Conservation (phyloP, 768 basidiomycete genomes). For the Macrolepiota dolichaula region DNA sequence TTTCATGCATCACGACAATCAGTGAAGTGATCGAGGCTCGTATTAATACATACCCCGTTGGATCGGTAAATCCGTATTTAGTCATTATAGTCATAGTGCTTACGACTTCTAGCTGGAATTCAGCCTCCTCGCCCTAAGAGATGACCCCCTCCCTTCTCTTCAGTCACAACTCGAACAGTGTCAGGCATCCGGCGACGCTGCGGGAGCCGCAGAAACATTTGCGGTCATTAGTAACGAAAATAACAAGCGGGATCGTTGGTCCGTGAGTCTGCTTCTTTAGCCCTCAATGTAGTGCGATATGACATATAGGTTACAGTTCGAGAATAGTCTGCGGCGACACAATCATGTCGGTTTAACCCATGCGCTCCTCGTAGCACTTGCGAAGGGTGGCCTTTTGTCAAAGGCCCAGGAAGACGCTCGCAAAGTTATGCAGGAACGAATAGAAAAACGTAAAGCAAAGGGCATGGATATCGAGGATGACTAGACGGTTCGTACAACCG, state of each 20-base stretch:
- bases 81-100: background rate
- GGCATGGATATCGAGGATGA: constrained; percentile 49
- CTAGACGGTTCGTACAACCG: constrained; percentile 15
- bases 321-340: constrained; percentile 83
- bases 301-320: constrained; percentile 51
- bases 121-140: constrained; percentile 83
- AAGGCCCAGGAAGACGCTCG: constrained; percentile 45
- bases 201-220: constrained; percentile 49
- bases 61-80: constrained; percentile 59
- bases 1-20: constrained; percentile 16
- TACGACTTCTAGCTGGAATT: constrained; percentile 69
- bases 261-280: constrained; percentile 46
- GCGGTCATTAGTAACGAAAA: constrained; percentile 63
- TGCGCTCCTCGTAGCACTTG: constrained; percentile 67
- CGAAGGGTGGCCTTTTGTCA: constrained; percentile 63
- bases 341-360: constrained; percentile 85
- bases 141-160: constrained; percentile 73
- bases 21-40: constrained; percentile 84
- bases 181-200: constrained; percentile 38
- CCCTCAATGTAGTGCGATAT: constrained; percentile 10
- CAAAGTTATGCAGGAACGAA: constrained; percentile 41
- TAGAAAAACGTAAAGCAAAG: constrained; percentile 39
- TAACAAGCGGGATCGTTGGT: constrained; percentile 77
- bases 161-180: constrained; percentile 51
- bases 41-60: constrained; percentile 87